phyloP scores from a whole-genome alignment of 2,329 filamentous ascomycete species.

The Fusarium virguliforme region DNA sequence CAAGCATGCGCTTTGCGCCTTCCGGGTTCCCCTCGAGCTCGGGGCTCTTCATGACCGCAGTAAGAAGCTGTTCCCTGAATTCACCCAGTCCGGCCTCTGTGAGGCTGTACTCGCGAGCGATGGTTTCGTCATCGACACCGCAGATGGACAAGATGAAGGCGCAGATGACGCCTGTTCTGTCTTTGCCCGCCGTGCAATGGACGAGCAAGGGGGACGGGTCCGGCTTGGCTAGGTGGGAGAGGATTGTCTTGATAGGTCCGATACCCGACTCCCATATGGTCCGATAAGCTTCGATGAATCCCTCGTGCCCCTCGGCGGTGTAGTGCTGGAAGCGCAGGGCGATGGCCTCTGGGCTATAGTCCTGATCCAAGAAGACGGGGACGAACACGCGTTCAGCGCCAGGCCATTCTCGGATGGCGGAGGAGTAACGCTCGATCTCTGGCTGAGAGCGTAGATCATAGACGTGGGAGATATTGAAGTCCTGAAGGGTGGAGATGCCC shows the following conservation, averaged over 20 bases:
- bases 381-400: conserved; percentile 69
- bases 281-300: conserved; percentile 76
- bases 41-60: conserved; percentile 66
- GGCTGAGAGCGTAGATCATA: conserved; percentile 78
- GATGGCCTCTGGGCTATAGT: conserved; percentile 75
- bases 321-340: conserved; percentile 75
- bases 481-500: conserved; percentile 67
- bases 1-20: conserved; percentile 64
- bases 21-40: conserved; percentile 64
- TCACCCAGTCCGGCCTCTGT: conserved; percentile 74
- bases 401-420: conserved; percentile 53
- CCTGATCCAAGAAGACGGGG: conserved; percentile 75
- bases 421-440: conserved; percentile 68
- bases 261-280: conserved; percentile 72
- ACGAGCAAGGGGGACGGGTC: conserved; percentile 70
- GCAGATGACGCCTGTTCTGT: conserved; percentile 80
- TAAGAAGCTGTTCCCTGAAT: conserved; percentile 68
- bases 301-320: conserved; percentile 67
- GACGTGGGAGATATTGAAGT: conserved; percentile 74
- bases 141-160: conserved; percentile 77
- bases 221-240: conserved; percentile 68
- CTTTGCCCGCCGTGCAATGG: conserved; percentile 85
- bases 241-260: conserved; percentile 66
- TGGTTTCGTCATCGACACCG: conserved; percentile 70
- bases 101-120: conserved; percentile 79